Conservation (phyloP, 495 filamentous ascomycete species). For the Bacidia rubella region DNA sequence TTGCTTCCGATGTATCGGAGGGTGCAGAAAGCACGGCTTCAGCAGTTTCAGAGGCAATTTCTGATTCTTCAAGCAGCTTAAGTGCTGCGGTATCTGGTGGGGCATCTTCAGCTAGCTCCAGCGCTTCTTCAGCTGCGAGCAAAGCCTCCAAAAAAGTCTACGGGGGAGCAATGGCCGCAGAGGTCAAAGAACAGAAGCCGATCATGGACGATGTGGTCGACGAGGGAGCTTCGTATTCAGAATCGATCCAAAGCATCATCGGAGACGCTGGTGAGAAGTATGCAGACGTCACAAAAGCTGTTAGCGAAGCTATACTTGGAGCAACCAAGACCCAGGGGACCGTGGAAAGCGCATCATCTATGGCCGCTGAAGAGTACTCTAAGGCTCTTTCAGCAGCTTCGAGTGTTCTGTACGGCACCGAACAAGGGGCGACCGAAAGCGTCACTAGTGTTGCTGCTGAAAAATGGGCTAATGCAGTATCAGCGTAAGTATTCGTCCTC, state of each 20-base stretch:
- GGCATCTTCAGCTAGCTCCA: constrained; percentile 17
- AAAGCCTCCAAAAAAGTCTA: constrained; percentile 33
- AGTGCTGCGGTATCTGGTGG: constrained; percentile 11
- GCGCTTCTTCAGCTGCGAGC: constrained; percentile 20
- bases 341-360: constrained; percentile 30
- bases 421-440: constrained; percentile 36
- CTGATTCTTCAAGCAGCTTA: constrained; percentile 14
- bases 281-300: constrained; percentile 37
- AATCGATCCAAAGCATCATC: constrained; percentile 37
- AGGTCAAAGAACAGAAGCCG: constrained; percentile 33
- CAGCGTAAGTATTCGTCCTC: constrained; percentile 36
- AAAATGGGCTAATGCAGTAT: constrained; percentile 44
- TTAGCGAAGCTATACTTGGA: constrained; percentile 38
- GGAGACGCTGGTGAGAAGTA: constrained; percentile 37
- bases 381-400: constrained; percentile 44
- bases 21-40: constrained; percentile 15
- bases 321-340: constrained; percentile 31
- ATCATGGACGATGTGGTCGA: constrained; percentile 40
- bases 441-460: constrained; percentile 39
- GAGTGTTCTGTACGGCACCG: constrained; percentile 42
- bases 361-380: constrained; percentile 42
- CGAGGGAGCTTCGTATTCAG: constrained; percentile 30
- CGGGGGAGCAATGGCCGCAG: constrained; percentile 42
- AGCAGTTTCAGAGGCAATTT: constrained; percentile 16
- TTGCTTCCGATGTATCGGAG: constrained; percentile 17